Evolutionary conservation across 305 asterid genomes (phyloP).

Genomic region (Rubia tinctorum): DNA sequence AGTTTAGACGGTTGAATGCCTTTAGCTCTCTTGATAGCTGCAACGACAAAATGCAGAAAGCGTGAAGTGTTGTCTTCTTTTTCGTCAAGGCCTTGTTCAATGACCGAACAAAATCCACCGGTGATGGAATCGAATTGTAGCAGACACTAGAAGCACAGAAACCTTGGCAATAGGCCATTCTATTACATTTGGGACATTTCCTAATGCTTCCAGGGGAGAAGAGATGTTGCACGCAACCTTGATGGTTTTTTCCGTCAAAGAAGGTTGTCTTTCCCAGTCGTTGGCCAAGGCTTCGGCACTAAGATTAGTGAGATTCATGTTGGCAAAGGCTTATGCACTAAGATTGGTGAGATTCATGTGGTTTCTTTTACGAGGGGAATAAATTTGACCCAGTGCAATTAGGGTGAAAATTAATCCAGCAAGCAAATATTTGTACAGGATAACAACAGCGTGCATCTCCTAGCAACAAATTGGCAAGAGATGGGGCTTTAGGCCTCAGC

Average conservation of each 20-base stretch:
- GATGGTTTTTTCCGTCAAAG: conserved; percentile 56
- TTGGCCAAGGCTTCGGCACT: conserved; percentile 17
- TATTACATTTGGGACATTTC: conserved; percentile 34
- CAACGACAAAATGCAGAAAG: conserved; percentile 40
- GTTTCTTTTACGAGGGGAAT: no score
- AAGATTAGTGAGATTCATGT: conserved; percentile 33
- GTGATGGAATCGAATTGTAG: conserved; percentile 39
- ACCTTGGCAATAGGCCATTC: conserved; percentile 50
- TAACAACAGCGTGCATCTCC: no score
- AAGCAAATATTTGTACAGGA: no score
- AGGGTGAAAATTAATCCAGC: no score
- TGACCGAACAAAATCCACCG: conserved; percentile 59
- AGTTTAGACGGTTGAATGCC: conserved; percentile 36
- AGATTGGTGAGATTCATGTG: no score
- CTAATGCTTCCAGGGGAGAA: conserved; percentile 39
- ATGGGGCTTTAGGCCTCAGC: conserved; percentile 16
- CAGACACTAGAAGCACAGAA: conserved; percentile 50
- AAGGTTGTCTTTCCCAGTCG: conserved; percentile 34
- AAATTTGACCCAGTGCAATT: no score
- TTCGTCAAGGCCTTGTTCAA: conserved; percentile 39
- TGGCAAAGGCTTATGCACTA: no score
- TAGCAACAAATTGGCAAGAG: conserved; percentile 27
- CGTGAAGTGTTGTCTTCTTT: conserved; percentile 18
- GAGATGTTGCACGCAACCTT: conserved; percentile 60
- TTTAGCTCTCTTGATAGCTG: conserved; percentile 41